Conservation (phyloP, 2,329 filamentous ascomycete species). For the Neonectria punicea region DNA sequence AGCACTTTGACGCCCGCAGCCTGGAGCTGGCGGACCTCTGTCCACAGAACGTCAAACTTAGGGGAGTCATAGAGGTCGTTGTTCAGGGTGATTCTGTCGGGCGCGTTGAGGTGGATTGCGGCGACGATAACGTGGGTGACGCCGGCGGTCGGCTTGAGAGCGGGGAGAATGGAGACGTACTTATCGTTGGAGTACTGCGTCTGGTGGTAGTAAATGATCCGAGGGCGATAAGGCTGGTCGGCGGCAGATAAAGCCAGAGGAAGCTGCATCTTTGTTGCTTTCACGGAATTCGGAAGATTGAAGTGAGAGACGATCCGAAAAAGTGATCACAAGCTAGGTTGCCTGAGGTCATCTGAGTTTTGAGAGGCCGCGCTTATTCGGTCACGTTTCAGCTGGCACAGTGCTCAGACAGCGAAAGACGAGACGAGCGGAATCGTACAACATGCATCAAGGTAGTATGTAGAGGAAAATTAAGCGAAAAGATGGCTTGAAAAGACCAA, state of each 20-base stretch:
- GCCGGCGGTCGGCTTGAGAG: conserved; percentile 54
- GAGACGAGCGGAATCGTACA: no score
- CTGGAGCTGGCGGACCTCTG: conserved; percentile 77
- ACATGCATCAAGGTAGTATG: no score
- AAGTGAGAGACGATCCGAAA: neutral
- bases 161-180: conserved; percentile 62
- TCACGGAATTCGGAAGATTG: neutral
- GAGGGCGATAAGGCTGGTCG: conserved; percentile 40
- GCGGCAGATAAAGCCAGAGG: neutral
- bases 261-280: neutral
- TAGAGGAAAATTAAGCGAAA: no score
- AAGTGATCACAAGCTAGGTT: neutral
- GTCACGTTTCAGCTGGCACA: conserved; percentile 2
- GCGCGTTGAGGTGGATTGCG: conserved; percentile 80
- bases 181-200: conserved; percentile 54
- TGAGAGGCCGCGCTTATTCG: neutral
- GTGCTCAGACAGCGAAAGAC: no score
- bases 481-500: no score
- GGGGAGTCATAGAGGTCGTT: conserved; percentile 74
- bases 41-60: conserved; percentile 78
- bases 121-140: conserved; percentile 84
- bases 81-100: conserved; percentile 77
- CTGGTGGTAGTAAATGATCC: conserved; percentile 63
- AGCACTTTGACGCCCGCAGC: conserved; percentile 78
- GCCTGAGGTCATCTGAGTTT: neutral